A percentile compares a stretch with the other conserved stretches of the same genome.
phyloP scores from a whole-genome alignment of 1,284 basidiomycete species.

The Ganoderma meredithae region DNA sequence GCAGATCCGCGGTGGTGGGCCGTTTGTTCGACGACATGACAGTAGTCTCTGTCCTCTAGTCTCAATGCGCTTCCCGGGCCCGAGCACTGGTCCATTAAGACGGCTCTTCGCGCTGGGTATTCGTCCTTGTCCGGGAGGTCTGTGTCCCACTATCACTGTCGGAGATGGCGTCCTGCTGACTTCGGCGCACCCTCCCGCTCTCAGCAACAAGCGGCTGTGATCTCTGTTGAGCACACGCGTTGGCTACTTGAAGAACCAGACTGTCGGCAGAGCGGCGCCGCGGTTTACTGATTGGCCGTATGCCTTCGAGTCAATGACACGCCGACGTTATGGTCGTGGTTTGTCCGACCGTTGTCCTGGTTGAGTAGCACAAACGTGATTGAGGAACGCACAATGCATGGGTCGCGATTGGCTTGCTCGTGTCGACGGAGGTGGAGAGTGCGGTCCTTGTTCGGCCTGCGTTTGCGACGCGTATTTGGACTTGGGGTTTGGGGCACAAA shows the following conservation, averaged over 20 bases:
- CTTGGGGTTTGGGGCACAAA: not conserved
- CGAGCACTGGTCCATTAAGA: slow-evolving; percentile 1
- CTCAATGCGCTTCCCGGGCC: not conserved
- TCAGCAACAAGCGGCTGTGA: not conserved
- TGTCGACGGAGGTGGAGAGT: slow-evolving; percentile 9
- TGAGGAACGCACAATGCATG: slow-evolving; percentile 14
- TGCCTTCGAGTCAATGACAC: slow-evolving; percentile 15
- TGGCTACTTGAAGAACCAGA: not conserved
- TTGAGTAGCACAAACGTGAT: not conserved
- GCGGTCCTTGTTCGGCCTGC: slow-evolving; percentile 12
- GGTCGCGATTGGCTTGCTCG: slow-evolving; percentile 18
- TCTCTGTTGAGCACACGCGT: not conserved
- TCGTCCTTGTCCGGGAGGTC: not conserved
- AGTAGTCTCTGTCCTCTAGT: not conserved
- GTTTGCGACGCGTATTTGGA: not conserved
- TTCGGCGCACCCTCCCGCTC: not conserved
- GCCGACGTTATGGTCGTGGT: slow-evolving; percentile 21
- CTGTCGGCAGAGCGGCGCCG: not conserved
- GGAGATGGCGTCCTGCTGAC: slow-evolving; percentile 9
- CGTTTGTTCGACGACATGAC: not conserved
- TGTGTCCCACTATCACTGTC: not conserved
- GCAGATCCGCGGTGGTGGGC: slow-evolving; percentile 1
- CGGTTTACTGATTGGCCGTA: not conserved
- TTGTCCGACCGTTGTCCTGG: slow-evolving; percentile 1
- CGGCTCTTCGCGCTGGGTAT: not conserved